Conservation (phyloP, 768 basidiomycete genomes). For the Punctularia strigosozonata region DNA sequence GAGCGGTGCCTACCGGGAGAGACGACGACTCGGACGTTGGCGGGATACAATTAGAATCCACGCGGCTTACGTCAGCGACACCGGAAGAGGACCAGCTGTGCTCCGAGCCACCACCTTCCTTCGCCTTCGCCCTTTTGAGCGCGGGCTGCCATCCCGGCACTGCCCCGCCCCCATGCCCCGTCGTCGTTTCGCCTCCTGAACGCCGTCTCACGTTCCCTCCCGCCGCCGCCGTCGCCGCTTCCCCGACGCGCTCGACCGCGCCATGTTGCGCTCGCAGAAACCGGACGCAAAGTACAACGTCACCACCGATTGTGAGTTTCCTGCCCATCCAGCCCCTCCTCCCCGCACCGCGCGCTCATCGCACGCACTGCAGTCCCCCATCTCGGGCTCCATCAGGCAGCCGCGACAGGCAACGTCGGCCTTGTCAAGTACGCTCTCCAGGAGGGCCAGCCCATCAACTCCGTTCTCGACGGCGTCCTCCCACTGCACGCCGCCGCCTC, state of each 20-base stretch:
- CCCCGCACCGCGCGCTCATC: not conserved
- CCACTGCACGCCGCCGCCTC: slow-evolving; percentile 93
- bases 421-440: slow-evolving; percentile 88
- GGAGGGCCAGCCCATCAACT: slow-evolving; percentile 93
- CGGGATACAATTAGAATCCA: too few relatives aligned
- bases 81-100: too few relatives aligned
- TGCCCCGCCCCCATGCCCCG: too few relatives aligned
- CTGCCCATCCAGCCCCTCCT: not conserved
- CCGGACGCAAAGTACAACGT: slow-evolving; percentile 42
- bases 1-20: too few relatives aligned
- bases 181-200: too few relatives aligned
- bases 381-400: slow-evolving; percentile 67
- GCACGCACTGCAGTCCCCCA: slow-evolving; percentile 48
- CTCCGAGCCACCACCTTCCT: too few relatives aligned
- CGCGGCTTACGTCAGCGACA: too few relatives aligned
- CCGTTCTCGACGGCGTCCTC: slow-evolving; percentile 91
- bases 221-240: slow-evolving; percentile 14
- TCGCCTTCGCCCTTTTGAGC: too few relatives aligned
- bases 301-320: slow-evolving; percentile 34
- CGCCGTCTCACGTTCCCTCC: not conserved
- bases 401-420: slow-evolving; percentile 79
- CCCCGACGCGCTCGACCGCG: slow-evolving; percentile 22
- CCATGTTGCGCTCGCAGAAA: too few relatives aligned
- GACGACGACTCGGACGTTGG: too few relatives aligned
- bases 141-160: too few relatives aligned